Base-by-base conservation (phyloP, 163 green algal species). In the Chlorella variabilis region DNA sequence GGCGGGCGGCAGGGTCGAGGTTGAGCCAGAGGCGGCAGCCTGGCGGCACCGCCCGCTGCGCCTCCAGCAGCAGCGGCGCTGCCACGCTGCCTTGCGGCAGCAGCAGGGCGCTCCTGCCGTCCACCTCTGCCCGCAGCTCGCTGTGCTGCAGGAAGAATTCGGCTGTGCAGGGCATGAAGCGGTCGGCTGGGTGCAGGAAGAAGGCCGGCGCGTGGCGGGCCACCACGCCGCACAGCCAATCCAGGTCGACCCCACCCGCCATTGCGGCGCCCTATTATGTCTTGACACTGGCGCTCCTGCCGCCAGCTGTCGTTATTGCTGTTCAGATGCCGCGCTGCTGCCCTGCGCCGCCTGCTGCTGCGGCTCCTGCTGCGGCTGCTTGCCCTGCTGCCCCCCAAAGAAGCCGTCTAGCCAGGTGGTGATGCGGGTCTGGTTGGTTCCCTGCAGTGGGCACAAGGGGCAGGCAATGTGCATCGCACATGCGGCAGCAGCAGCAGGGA, bases 91-190 rank as follows among this genome's bases (percentile, higher is more conserved):
- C 82, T 36, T 27, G 61, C 21, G 49, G 45, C 31, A 78, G 41
- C 45, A 84, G 76, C 69, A 78, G 39, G 18, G 20, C 36, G 27
- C 29, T 25, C 4, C 36, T 59, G 6, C 34, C 54, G 0, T 27
- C n/a, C 20, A 6, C 34, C 21, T 3, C 29, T 23, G 21, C 23
- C 23, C 48, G 59, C 63, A 82, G 63, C 48, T 66, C 41, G 70
- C 80, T 84, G 81, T 90, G 75, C 31, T 83, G 31, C 68, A 90
- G 34, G 78, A 92, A 92, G 41, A 56, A 88, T 29, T 90, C 86
- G 25, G 67, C 81, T 20, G 66, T 81, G 81, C 88, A 89, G 18
- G 88, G 88, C 65, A 88, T 45, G 78, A 77, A 92, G 31, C n/a
- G 56, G 59, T 92, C 88, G 21, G 31, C 27, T 33, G 80, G 80